These are phyloP conservation scores for Trichoderma atrobrunneum DNA, from an alignment of 2,329 filamentous ascomycete species.

Conservation along the genomic window DNA sequence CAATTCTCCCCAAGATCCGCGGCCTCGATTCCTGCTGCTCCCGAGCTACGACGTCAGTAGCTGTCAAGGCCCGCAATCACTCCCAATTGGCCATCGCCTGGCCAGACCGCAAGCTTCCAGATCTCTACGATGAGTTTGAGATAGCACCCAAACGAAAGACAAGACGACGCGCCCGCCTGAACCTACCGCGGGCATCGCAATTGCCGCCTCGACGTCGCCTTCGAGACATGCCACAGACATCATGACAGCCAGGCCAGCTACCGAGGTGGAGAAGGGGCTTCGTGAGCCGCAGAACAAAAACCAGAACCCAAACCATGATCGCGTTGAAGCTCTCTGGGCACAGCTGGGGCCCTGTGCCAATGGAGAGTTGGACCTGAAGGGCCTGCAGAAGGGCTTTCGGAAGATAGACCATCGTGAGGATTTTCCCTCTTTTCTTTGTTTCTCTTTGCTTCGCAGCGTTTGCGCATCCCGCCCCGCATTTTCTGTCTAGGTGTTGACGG, in stretches of 20 bases:
- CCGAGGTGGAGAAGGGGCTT: slow-evolving; percentile 61
- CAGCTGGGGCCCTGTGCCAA: slow-evolving; percentile 73
- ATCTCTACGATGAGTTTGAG: slow-evolving; percentile 22
- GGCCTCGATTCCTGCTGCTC: slow-evolving; percentile 15
- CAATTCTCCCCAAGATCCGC: slow-evolving; percentile 1
- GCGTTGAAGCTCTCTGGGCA: slow-evolving; percentile 80
- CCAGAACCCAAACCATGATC: slow-evolving; percentile 65
- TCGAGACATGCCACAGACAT: slow-evolving; percentile 38
- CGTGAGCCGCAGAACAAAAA: slow-evolving; percentile 74
- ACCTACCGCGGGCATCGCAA: slow-evolving; percentile 7
- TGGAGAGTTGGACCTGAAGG: slow-evolving; percentile 80
- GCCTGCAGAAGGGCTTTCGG: slow-evolving; percentile 77
- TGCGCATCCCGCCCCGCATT: background rate
- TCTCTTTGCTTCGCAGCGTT: background rate
- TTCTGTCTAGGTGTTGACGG: background rate
- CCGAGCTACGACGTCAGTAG: slow-evolving; percentile 20
- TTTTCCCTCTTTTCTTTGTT: background rate
- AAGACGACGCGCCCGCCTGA: slow-evolving; percentile 22
- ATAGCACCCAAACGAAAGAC: slow-evolving; percentile 9
- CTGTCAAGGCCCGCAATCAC: slow-evolving; percentile 1
- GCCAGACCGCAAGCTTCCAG: slow-evolving; percentile 8
- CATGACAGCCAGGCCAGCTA: slow-evolving; percentile 49
- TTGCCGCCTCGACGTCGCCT: slow-evolving; percentile 17
- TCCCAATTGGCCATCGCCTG: slow-evolving; percentile 19
- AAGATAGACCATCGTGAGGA: slow-evolving; percentile 88